Evolutionary conservation across 768 basidiomycete species (phyloP).

Genomic region (Russula sp.): DNA sequence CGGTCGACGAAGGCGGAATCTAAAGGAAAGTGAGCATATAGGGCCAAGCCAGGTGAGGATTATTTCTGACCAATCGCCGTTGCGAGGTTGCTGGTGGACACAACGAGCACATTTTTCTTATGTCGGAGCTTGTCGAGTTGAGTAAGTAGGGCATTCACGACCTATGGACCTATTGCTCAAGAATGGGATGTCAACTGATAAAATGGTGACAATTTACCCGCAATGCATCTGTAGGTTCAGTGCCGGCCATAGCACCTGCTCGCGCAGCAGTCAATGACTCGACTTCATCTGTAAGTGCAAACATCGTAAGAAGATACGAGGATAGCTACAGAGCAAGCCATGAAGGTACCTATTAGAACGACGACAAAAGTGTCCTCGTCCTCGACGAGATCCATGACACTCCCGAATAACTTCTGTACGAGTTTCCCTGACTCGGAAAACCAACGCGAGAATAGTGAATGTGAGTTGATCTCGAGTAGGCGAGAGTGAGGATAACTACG

Average conservation of each 20-base stretch:
- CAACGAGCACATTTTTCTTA: conserved; percentile 88
- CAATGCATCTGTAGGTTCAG: conserved; percentile 92
- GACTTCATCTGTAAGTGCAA: conserved; percentile 71
- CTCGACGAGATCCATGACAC: conserved; percentile 86
- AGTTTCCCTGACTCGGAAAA: conserved; percentile 99
- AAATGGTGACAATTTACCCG: conserved; percentile 51
- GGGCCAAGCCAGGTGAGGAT: background rate
- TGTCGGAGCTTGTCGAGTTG: conserved; percentile 95
- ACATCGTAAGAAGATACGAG: background rate
- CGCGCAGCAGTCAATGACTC: conserved; percentile 94
- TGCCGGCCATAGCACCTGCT: conserved; percentile 91
- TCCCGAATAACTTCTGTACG: conserved; percentile 87
- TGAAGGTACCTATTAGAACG: conserved; percentile 76
- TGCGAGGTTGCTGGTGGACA: conserved; percentile 94
- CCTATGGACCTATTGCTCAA: conserved; percentile 47
- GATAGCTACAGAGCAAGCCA: background rate
- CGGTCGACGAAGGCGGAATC: conserved; percentile 96
- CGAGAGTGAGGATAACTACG: conserved; percentile 80
- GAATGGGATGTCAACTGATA: background rate
- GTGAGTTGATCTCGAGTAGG: conserved; percentile 95
- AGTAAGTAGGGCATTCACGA: conserved; percentile 95
- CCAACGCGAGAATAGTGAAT: conserved; percentile 98
- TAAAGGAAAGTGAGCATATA: conserved; percentile 36
- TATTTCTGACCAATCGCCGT: conserved; percentile 78
- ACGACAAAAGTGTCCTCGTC: conserved; percentile 91